Evolutionary conservation across 2,329 filamentous ascomycete genomes (phyloP), one percentile per base, ranked within the genome.

Genomic region (Botryotinia globosa): DNA sequence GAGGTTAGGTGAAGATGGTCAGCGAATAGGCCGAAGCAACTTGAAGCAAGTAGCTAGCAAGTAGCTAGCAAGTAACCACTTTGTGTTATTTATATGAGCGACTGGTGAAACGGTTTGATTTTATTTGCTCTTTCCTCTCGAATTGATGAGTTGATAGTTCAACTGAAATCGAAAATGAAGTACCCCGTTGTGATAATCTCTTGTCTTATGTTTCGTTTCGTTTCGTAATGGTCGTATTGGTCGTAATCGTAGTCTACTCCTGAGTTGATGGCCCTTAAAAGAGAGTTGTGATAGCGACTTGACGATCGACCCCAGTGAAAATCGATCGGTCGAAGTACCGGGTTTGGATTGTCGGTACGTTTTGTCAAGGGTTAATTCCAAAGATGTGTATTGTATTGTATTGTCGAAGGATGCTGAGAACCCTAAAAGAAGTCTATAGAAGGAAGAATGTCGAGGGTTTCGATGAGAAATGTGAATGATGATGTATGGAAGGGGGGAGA

Each of bases 401-500:
- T 56, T n/a, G 25, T 56, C 39, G 34, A 56, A 62, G 51, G 48
- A n/a, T 68, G 22, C 44, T n/a, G 39, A 69, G 51, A 69, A 61
- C 37, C 12, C 58, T 45, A n/a, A 45, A 34, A 18, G 51, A 69
- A 45, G 61, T 67, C 29, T 72, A 72, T 59, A 61, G 68, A 32
- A 59, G 70, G 51, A 51, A 68, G 70, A 72, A 72, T 68, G 62
- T 59, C 56, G 70, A 71, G 42, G 61, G 58, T 54, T 64, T 14
- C 48, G 37, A 25, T 42, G 61, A 71, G 22, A 66, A 42, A 71
- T 67, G 45, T 67, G 32, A 65, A 71, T 42, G 45, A 71, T 42
- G 45, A 37, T 66, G 37, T 71, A 51, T 70, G 29, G 39, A 44
- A 45, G 56, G 61, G 10, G n/a, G 39, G 56, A 45, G 68, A 62